Percentiles rank a stretch among this genome's conserved stretches.
phyloP scores from a whole-genome alignment of 305 asterid species.

The Plantago lanceolata region DNA sequence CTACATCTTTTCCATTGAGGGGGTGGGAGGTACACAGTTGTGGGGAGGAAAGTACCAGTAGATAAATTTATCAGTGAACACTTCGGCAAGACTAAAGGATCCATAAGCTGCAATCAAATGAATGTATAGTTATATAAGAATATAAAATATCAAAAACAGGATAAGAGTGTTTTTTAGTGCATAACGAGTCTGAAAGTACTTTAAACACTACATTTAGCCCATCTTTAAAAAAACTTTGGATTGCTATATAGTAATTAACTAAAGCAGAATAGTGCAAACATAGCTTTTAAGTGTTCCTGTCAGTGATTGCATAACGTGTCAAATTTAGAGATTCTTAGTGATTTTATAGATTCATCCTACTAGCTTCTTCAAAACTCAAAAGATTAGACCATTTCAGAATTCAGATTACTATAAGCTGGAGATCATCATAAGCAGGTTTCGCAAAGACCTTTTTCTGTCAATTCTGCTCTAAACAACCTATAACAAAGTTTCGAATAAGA shows the following conservation, averaged over 20 bases:
- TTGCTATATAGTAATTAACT: neutral
- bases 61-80: constrained; percentile 70
- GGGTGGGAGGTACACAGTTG: constrained; percentile 5
- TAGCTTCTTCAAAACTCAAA: too few species aligned
- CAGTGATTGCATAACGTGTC: too few species aligned
- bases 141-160: constrained; percentile 17
- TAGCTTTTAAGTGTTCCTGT: too few species aligned
- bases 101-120: constrained; percentile 74
- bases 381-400: too few species aligned
- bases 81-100: constrained; percentile 62
- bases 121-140: neutral
- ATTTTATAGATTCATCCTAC: too few species aligned
- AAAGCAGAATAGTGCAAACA: too few species aligned
- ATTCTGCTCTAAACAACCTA: too few species aligned
- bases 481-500: neutral
- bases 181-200: neutral
- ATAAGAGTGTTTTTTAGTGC: constrained; percentile 13
- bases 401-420: too few species aligned
- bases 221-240: neutral
- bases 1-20: neutral
- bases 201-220: neutral
- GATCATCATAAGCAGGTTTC: too few species aligned
- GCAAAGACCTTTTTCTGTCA: neutral
- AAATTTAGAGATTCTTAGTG: too few species aligned
- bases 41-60: constrained; percentile 51